A percentile compares a stretch with the other conserved stretches of the same genome.
These are phyloP conservation scores for Trifolium repens DNA, from an alignment of 306 rosid genomes.

Conservation along the genomic window DNA sequence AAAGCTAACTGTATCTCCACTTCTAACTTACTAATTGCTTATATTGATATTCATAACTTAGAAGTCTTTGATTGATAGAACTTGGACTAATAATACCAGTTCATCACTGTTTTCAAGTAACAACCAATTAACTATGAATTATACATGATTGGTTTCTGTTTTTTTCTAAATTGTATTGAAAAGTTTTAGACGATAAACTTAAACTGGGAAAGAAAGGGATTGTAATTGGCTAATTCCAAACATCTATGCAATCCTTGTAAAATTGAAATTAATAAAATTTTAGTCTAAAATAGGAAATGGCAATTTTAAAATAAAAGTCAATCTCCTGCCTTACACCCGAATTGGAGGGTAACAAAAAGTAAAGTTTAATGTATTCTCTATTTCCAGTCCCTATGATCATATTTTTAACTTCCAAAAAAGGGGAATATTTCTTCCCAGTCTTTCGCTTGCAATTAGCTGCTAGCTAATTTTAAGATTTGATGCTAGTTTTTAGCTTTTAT, in stretches of 20 bases:
- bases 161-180: no score
- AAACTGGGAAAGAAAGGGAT: slow-evolving; percentile 3
- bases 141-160: background rate
- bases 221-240: background rate
- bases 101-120: background rate
- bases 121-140: no score
- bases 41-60: background rate
- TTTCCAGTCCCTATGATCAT: slow-evolving; percentile 1
- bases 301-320: slow-evolving; percentile 21
- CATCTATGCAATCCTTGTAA: slow-evolving; percentile 7
- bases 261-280: background rate
- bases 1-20: background rate
- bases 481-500: background rate
- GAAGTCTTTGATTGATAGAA: background rate
- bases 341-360: slow-evolving; percentile 10
- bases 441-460: slow-evolving; percentile 19
- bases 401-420: background rate
- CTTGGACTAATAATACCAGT: background rate
- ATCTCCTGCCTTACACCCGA: background rate
- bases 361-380: slow-evolving; percentile 7
- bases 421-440: background rate
- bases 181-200: background rate
- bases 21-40: background rate
- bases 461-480: slow-evolving; percentile 36
- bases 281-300: background rate